A percentile compares a stretch with the other conserved stretches of the same genome.
Conservation (phyloP, 306 rosid genomes). For the Acacia confusa region DNA sequence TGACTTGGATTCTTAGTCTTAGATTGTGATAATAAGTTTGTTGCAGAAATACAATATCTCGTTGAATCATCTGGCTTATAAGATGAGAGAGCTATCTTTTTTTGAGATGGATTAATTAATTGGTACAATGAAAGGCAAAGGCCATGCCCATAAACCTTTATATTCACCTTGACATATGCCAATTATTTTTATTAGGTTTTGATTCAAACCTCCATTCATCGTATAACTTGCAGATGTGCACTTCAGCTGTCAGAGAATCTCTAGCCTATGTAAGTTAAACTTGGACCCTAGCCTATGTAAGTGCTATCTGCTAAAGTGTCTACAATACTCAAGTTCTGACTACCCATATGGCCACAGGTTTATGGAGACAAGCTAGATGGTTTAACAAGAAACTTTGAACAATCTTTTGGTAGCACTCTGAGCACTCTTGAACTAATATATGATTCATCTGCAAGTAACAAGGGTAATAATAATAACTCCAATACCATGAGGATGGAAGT, state of each 20-base stretch:
- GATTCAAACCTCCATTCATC: neutral
- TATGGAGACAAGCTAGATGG: constrained; percentile 69
- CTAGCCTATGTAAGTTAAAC: constrained; percentile 78
- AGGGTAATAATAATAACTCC: constrained; percentile 20
- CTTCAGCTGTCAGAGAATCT: constrained; percentile 79
- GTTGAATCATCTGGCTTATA: constrained; percentile 12
- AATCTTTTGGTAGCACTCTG: constrained; percentile 77
- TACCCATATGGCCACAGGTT: constrained; percentile 58
- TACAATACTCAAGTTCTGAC: constrained; percentile 44
- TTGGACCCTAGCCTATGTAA: constrained; percentile 31
- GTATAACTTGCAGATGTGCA: constrained; percentile 66
- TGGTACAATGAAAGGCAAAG: neutral
- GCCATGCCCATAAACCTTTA: neutral
- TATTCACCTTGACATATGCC: constrained; percentile 7
- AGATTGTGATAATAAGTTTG: constrained; percentile 13
- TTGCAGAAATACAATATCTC: neutral
- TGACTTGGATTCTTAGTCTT: neutral
- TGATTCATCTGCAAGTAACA: constrained; percentile 45
- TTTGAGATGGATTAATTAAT: neutral
- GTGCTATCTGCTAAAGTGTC: constrained; percentile 44
- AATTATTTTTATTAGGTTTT: constrained; percentile 1
- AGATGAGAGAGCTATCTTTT: neutral
- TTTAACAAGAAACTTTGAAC: constrained; percentile 70
- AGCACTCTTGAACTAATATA: constrained; percentile 67
- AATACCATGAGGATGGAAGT: constrained; percentile 31